A percentile compares a stretch with the other conserved stretches of the same genome.
These are phyloP conservation scores for Fomitopsis palustris DNA, from an alignment of 1,284 basidiomycete genomes.

Conservation along the genomic window DNA sequence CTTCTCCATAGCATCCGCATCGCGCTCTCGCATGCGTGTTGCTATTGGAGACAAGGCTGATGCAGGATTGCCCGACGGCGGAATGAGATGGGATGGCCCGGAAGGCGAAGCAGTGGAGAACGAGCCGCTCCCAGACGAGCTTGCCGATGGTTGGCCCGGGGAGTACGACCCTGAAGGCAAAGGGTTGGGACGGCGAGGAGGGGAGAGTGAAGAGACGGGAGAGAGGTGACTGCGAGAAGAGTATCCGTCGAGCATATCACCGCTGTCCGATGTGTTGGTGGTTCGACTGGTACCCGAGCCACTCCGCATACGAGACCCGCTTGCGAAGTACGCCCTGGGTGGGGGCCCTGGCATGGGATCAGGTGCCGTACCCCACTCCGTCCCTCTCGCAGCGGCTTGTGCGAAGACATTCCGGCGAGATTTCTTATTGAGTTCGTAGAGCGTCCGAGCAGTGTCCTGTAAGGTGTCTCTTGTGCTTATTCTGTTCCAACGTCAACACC, in stretches of 20 bases:
- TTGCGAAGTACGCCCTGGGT: constrained; percentile 18
- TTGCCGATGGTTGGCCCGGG: constrained; percentile 49
- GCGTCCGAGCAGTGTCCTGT: constrained; percentile 71
- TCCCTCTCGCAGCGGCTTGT: constrained; percentile 62
- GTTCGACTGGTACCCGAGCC: constrained; percentile 78
- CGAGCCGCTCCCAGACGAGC: constrained; percentile 41
- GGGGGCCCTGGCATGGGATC: constrained; percentile 27
- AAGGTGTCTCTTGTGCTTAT: constrained; percentile 73
- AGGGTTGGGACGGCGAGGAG: constrained; percentile 26
- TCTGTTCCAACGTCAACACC: constrained; percentile 41
- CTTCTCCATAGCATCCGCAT: constrained; percentile 81
- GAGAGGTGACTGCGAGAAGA: constrained; percentile 38
- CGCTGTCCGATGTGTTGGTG: constrained; percentile 69
- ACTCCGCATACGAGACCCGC: constrained; percentile 58
- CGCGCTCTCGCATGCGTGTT: constrained; percentile 72
- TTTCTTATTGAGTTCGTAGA: constrained; percentile 76
- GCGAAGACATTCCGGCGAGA: constrained; percentile 62
- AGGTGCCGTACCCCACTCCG: constrained; percentile 48
- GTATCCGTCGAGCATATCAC: constrained; percentile 47
- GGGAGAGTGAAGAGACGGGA: constrained; percentile 26
- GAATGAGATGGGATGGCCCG: constrained; percentile 31
- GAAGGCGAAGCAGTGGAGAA: constrained; percentile 43
- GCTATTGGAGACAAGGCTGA: constrained; percentile 68
- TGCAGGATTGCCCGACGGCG: constrained; percentile 33
- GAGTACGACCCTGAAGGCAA: constrained; percentile 40